Base-by-base conservation (phyloP, 2,329 filamentous ascomycete genomes). In the Clonostachys solani region DNA sequence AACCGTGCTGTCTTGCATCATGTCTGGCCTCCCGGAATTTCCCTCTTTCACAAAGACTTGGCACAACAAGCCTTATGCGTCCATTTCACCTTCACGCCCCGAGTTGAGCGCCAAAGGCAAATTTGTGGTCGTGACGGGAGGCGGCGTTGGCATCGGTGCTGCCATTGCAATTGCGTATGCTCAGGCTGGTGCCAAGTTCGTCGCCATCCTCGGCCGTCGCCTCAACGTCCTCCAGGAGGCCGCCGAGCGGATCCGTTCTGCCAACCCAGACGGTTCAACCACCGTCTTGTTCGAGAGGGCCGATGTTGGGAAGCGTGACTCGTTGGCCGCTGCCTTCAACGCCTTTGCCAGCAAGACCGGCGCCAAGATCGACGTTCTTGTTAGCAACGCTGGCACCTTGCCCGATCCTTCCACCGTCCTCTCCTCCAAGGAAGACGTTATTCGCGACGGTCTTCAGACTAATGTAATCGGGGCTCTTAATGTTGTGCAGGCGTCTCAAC, bases 61-160 rank as follows among this genome's bases (percentile, higher is more conserved):
- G 50, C 53, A 58, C 19, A 47, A 33, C 10, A 23, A 54, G 6
- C 48, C 52, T 5, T 68, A 68, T 43, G 47, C 59, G 0, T 37
- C 49, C 16, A 65, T 67, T 45, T 56, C 54, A 0, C 62, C 66
- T 2, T 37, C 40, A 3, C 54, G 60, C 5, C 60, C 61, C 0
- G 60, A 63, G 42, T 56, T 68, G 6, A 63, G 60, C 0, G 61
- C 59, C 2, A 54, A 50, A 3, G 64, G 63, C 5, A 60, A 62
- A 23, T 80, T 73, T 10, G 75, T 84, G 6, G 68, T 87, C 13
- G 81, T 88, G 56, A 86, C 81, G 1, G 84, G 84, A 40, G 83
- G 77, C 6, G 77, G 77, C 2, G 76, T 74, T 0, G 81, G 84
- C 13, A 79, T 87, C 29, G 84, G 84, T 2, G 77, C 79, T 49